phyloP scores from a whole-genome alignment of 2,329 filamentous ascomycete species.

The Fusarium mangiferae region DNA sequence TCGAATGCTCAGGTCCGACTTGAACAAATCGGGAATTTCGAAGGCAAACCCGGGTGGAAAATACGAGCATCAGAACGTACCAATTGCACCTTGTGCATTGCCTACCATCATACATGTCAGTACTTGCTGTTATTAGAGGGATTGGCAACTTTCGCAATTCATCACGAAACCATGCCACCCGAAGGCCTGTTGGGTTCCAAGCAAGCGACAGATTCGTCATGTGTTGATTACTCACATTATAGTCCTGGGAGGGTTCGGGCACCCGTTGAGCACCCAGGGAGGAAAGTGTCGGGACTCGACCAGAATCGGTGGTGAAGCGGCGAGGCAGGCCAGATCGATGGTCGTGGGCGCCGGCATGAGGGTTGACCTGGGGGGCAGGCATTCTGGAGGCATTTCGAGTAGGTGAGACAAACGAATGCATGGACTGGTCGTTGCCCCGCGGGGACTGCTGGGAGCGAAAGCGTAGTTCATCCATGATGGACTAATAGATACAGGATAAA shows the following conservation, averaged over 20 bases:
- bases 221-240: slow-evolving; percentile 51
- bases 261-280: slow-evolving; percentile 56
- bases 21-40: neutral
- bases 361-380: slow-evolving; percentile 61
- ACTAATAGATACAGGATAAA: slow-evolving; percentile 55
- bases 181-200: neutral
- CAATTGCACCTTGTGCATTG: slow-evolving; percentile 79
- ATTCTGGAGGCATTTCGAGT: slow-evolving; percentile 75
- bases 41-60: neutral
- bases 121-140: neutral
- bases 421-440: slow-evolving; percentile 74
- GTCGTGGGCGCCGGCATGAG: slow-evolving; percentile 65
- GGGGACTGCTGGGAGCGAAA: slow-evolving; percentile 82
- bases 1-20: neutral
- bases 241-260: slow-evolving; percentile 61
- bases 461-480: slow-evolving; percentile 78
- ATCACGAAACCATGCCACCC: slow-evolving; percentile 24
- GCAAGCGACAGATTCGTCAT: neutral
- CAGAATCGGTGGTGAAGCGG: slow-evolving; percentile 92
- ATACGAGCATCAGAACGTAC: slow-evolving; percentile 61
- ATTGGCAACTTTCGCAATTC: neutral
- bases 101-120: slow-evolving; percentile 55
- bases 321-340: slow-evolving; percentile 82
- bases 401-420: slow-evolving; percentile 79
- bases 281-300: slow-evolving; percentile 80